Base-by-base conservation (phyloP, 192 early-diverging fungal genomes). In the Cladochytrium replicatum region DNA sequence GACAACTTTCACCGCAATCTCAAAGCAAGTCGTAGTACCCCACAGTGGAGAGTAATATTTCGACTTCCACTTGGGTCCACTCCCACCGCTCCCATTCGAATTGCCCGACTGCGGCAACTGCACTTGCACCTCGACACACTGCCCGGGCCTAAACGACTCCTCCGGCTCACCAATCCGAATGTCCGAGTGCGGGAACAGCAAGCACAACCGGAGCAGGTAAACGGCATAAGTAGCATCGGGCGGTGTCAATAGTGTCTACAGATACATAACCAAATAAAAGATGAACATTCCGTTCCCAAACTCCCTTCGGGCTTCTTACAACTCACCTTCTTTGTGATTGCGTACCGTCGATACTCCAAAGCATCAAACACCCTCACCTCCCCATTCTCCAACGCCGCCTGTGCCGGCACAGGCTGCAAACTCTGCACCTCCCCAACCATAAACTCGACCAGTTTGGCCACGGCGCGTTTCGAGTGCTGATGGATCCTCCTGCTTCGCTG, bases 111-210 rank as follows among this genome's bases (percentile, higher is more conserved):
- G n/a, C n/a, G n/a, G n/a, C 11, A 64, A 26, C 13, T 43, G 28
- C 17, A 29, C 15, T 31, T 60, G 58, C 7, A 67, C n/a, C 41
- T 67, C 63, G 48, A 67, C 46, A 7, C 8, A 6, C 15, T 68
- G 41, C 24, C 65, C 65, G 7, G 65, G 55, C 8, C 40, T 19
- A 24, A 67, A 65, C n/a, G 11, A 7, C n/a, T n/a, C n/a, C 8
- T 9, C 22, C 21, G 51, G 51, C 19, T 56, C 28, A 6, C 27
- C 42, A 19, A n/a, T 8, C 26, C 50, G 28, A n/a, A 22, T 38
- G 44, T 58, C 57, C 17, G 41, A 58, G n/a, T n/a, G n/a, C 17
- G 57, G 57, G 30, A 64, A 63, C 51, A 60, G 29, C 6, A 60
- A 24, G 15, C 48, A 63, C 22, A 60, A 58, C 34, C 48, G 1